Evolutionary conservation across 306 rosid species (phyloP).

Genomic region (Gleditsia sinensis): DNA sequence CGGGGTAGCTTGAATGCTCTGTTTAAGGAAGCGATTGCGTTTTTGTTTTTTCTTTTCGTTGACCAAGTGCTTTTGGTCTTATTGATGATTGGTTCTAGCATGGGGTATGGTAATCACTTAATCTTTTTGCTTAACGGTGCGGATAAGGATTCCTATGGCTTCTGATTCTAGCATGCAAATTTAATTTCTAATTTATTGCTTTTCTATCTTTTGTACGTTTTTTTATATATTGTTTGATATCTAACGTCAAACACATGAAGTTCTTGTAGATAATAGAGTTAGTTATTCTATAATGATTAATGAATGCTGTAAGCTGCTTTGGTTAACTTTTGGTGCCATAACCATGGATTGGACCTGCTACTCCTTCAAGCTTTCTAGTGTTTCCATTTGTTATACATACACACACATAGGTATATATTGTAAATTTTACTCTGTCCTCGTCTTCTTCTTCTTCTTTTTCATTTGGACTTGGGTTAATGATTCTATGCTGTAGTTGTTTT

Average conservation of each 20-base stretch:
- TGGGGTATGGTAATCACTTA: slow-evolving; percentile 16
- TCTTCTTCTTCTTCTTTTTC: background rate
- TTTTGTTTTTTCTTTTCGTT: slow-evolving; percentile 12
- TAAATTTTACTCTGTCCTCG: background rate
- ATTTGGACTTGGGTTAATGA: background rate
- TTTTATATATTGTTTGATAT: slow-evolving; percentile 26
- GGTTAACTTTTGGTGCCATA: slow-evolving; percentile 21
- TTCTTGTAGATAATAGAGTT: slow-evolving; percentile 12
- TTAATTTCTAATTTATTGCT: slow-evolving; percentile 2
- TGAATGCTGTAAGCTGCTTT: slow-evolving; percentile 23
- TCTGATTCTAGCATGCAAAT: slow-evolving; percentile 32
- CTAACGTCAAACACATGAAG: slow-evolving; percentile 8
- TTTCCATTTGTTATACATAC: background rate
- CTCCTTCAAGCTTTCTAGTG: background rate
- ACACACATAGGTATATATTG: too few relatives aligned
- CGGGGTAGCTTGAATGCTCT: slow-evolving; percentile 15
- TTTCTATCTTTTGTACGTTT: slow-evolving; percentile 4
- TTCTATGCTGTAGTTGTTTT: slow-evolving; percentile 24
- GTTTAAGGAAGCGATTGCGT: slow-evolving; percentile 21
- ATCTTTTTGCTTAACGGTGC: background rate
- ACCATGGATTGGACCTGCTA: background rate
- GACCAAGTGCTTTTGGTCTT: background rate
- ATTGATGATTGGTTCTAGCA: slow-evolving; percentile 22
- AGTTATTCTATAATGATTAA: slow-evolving; percentile 20
- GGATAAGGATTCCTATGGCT: slow-evolving; percentile 25